Evolutionary conservation across 768 basidiomycete species (phyloP), one percentile per base, ranked within the genome.

Genomic region (Boletus fagicola): DNA sequence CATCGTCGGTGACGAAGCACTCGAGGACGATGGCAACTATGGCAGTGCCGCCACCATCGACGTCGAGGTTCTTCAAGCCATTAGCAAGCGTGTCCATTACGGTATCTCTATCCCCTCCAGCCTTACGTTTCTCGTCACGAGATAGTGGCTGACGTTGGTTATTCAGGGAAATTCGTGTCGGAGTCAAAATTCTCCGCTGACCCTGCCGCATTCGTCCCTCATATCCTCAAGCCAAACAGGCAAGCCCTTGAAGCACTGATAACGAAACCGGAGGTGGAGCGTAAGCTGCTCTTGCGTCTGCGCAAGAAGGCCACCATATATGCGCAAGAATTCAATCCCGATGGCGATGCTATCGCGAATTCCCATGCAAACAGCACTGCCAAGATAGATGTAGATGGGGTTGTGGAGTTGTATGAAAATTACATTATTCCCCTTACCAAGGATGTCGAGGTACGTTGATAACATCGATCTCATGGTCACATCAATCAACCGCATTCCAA

Each of bases 381-480:
- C 56, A 95, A 94, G 78, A 91, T 99, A 59, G 94, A 97, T 58
- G 88, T 94, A 0, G 92, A 94, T 61, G 87, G 90, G 42, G 93
- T 99, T 16, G 90, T 97, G 24, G 87, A 92, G 68, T 73, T 99
- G 60, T 99, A 99, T 68, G 87, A 94, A 69, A 90, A 88, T 67
- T 94, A 88, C 66, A 94, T 99, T 62, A 99, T 99, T 57, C 97
- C 97, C 10, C 72, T 99, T 62, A 99, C 97, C 1, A 98, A 96
- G 73, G 94, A 97, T 68, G 92, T 99, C 56, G 97, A 99, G 92
- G 96, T 96, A 69, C 47, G 80, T 54, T 2, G 76, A 65, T 15
- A 24, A 24, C 55, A 28, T 43, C 45, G 16, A 5, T 45, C 31
- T 26, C 49, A 11, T 15, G 24, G 39, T 52, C 52, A 40, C 45